A percentile compares a stretch with the other conserved stretches of the same genome.
These are phyloP conservation scores for Dissophora globulifera DNA, from an alignment of 192 early-diverging fungal species.

Conservation along the genomic window DNA sequence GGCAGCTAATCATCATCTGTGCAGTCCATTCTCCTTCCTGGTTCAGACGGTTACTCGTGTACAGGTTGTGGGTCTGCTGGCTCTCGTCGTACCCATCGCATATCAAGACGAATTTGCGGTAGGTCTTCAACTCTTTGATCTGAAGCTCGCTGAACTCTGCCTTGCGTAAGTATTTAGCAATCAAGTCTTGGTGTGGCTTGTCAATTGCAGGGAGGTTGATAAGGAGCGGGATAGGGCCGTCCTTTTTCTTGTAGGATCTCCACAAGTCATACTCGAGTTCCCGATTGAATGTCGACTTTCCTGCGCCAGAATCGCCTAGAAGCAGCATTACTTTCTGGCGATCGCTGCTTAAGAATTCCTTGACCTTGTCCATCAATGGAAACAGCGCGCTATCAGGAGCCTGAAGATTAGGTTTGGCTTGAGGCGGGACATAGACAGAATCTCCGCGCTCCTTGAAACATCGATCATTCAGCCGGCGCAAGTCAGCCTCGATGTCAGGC, in stretches of 20 bases:
- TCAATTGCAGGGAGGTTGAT: background rate
- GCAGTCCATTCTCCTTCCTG: background rate
- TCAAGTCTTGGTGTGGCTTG: background rate
- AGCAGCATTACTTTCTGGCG: background rate
- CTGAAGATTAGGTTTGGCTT: background rate
- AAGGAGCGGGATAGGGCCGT: background rate
- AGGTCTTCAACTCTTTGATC: slow-evolving; percentile 3
- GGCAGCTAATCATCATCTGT: slow-evolving; percentile 13
- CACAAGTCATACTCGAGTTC: slow-evolving; percentile 1
- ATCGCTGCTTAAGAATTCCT: background rate
- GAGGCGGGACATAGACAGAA: background rate
- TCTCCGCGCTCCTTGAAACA: background rate
- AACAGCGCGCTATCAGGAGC: background rate
- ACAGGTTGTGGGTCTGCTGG: background rate
- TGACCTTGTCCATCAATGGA: background rate
- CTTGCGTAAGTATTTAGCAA: background rate
- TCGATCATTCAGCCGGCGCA: background rate
- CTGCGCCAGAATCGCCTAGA: slow-evolving; percentile 16
- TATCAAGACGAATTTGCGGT: background rate
- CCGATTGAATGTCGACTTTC: slow-evolving; percentile 6
- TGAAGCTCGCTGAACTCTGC: background rate
- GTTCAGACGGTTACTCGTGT: background rate
- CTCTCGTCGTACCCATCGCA: slow-evolving; percentile 20
- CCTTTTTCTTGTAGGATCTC: background rate
- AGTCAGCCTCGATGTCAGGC: background rate